Conservation (phyloP, 2,329 filamentous ascomycete species). For the Pezicula radicicola region DNA sequence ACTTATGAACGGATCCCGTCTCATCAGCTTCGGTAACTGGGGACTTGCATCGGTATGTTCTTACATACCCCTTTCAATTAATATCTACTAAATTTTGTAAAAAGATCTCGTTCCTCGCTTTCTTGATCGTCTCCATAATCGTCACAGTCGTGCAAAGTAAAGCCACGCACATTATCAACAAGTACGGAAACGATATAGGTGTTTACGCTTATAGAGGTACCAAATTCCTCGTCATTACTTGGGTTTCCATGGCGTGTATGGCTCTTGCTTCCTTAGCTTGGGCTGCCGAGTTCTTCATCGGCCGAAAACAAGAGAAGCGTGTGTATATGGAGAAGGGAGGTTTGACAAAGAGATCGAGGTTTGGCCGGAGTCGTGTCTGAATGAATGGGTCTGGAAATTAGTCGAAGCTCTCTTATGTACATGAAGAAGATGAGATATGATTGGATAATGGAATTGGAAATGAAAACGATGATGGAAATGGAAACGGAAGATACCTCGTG, state of each 20-base stretch:
- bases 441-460: no score
- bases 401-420: no score
- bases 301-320: constrained; percentile 13
- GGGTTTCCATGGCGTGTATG: constrained; percentile 49
- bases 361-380: neutral
- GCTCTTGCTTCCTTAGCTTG: constrained; percentile 28
- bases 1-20: constrained; percentile 36
- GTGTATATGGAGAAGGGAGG: constrained; percentile 24
- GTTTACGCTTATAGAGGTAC: constrained; percentile 38
- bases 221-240: constrained; percentile 57
- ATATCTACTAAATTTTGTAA: constrained; percentile 30
- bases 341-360: neutral
- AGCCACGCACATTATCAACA: constrained; percentile 44
- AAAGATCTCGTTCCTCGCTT: constrained; percentile 43
- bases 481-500: no score
- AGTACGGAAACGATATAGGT: constrained; percentile 27
- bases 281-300: constrained; percentile 24
- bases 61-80: neutral
- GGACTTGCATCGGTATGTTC: constrained; percentile 33
- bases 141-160: constrained; percentile 60
- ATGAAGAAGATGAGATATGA: no score
- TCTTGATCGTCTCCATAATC: constrained; percentile 73
- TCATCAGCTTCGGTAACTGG: constrained; percentile 48
- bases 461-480: no score
- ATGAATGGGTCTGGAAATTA: neutral